Base-by-base conservation (phyloP, 176 grass and related monocot genomes). In the Phragmites australis region DNA sequence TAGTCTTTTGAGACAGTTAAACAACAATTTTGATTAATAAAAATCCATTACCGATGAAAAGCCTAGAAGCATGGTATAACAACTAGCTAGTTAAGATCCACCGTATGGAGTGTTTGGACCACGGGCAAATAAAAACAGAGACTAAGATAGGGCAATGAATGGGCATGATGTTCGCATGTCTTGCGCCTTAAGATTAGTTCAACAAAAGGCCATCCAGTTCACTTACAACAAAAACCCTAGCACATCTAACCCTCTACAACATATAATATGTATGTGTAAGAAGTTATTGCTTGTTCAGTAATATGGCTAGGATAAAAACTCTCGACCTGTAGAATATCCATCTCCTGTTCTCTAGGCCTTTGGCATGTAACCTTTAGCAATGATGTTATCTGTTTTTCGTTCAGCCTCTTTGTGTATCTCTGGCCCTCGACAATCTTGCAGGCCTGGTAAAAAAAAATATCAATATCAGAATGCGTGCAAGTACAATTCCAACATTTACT, bases 351-450 rank as follows among this genome's bases (percentile, higher is more conserved):
- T 79, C 93, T 96, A 27, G 97, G 97, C 85, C 97, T 96, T 77
- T 91, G 97, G 78, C 97, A 99, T 4, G 97, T 96, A 80, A 99
- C 97, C 81, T 96, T 99, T 22, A 99, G 84, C 73, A 99, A 70
- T 9, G 97, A 99, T 41, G 97, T 99, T 44, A 99, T 99, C 80
- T 99, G 97, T 73, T 93, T 99, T 61, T 99, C 97, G 66, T 99
- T 99, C 88, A 99, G 86, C 74, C 97, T 99, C 81, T 99, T 99
- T 30, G 97, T 89, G 69, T 99, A 99, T 85, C 97, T 93, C 84
- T 99, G 97, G 45, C 97, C 97, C 82, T 96, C 93, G 42, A 99
- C 88, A 76, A 99, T 99, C 64, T 99, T 99, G 81, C 97, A 99
- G 48, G 97, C 97, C 97, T 99, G 56, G 23, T 11, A 75, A 57